A percentile compares a stretch with the other conserved stretches of the same genome.
These are phyloP conservation scores for Huntiella bhutanensis DNA, from an alignment of 2,329 filamentous ascomycete genomes.

Conservation along the genomic window DNA sequence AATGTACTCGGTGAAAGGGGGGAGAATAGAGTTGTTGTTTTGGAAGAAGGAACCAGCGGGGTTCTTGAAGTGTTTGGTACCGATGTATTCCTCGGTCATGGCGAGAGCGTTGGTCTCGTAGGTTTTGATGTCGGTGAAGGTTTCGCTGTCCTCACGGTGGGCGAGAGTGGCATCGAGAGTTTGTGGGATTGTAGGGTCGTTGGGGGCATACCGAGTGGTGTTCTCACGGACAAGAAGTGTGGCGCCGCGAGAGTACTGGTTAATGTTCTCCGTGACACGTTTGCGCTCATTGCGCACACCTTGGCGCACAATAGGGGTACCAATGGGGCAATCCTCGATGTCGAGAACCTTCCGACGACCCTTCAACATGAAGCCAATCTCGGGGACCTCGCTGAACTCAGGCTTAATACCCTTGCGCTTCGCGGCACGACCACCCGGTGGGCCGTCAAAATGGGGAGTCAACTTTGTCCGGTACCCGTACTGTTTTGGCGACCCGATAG, in stretches of 20 bases:
- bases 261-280: conserved; percentile 51
- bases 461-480: conserved; percentile 94
- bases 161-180: conserved; percentile 18
- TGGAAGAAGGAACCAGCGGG: conserved; percentile 94
- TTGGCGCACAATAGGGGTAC: conserved; percentile 62
- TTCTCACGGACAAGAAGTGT: conserved; percentile 79
- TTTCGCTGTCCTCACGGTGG: conserved; percentile 30
- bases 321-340: conserved; percentile 94
- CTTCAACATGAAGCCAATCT: conserved; percentile 82
- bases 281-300: conserved; percentile 66
- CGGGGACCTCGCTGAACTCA: conserved; percentile 44
- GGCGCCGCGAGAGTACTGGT: conserved; percentile 59
- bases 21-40: conserved; percentile 97
- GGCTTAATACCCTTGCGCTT: conserved; percentile 27
- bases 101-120: conserved; percentile 77
- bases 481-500: conserved; percentile 74
- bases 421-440: conserved; percentile 34
- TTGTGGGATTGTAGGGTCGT: conserved; percentile 16
- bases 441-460: conserved; percentile 84
- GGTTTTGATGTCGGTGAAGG: conserved; percentile 54
- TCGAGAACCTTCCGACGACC: conserved; percentile 65
- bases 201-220: conserved; percentile 47
- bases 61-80: conserved; percentile 69
- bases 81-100: conserved; percentile 73
- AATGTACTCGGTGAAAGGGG: conserved; percentile 71